Percentiles rank a stretch among this genome's conserved stretches.
These are phyloP conservation scores for Ophiocordyceps unilateralis DNA, from an alignment of 2,329 filamentous ascomycete genomes.

Conservation along the genomic window DNA sequence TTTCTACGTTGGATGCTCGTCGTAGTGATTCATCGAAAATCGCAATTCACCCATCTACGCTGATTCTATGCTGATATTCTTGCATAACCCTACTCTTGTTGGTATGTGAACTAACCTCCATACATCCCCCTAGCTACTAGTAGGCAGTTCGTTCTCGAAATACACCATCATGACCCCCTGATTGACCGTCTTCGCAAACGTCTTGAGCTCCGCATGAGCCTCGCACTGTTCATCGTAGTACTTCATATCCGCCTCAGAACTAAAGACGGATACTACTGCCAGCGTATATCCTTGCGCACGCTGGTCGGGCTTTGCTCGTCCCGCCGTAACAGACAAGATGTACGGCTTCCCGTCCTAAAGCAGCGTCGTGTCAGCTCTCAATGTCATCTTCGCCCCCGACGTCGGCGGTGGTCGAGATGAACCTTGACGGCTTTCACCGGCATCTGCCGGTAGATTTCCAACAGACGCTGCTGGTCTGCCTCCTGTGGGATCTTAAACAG, in stretches of 20 bases:
- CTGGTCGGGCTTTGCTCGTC: slow-evolving; percentile 30
- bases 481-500: slow-evolving; percentile 19
- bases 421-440: slow-evolving; percentile 15
- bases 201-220: slow-evolving; percentile 14
- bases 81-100: too few species aligned
- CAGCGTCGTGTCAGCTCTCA: background rate
- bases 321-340: slow-evolving; percentile 32
- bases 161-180: slow-evolving; percentile 33
- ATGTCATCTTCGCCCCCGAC: too few species aligned
- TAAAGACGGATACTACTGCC: slow-evolving; percentile 37
- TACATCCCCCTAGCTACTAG: background rate
- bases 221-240: slow-evolving; percentile 37
- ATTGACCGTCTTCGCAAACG: slow-evolving; percentile 13
- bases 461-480: slow-evolving; percentile 13
- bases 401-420: too few species aligned
- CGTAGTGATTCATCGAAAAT: too few species aligned
- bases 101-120: too few species aligned
- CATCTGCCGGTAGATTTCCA: slow-evolving; percentile 16
- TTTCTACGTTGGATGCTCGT: too few species aligned
- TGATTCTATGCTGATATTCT: too few species aligned
- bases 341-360: slow-evolving; percentile 42
- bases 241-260: slow-evolving; percentile 38
- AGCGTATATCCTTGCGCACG: slow-evolving; percentile 42
- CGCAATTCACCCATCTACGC: too few species aligned
- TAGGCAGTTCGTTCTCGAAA: slow-evolving; percentile 16